phyloP scores from a whole-genome alignment of 2,329 filamentous ascomycete species.

The Cadophora sp. region DNA sequence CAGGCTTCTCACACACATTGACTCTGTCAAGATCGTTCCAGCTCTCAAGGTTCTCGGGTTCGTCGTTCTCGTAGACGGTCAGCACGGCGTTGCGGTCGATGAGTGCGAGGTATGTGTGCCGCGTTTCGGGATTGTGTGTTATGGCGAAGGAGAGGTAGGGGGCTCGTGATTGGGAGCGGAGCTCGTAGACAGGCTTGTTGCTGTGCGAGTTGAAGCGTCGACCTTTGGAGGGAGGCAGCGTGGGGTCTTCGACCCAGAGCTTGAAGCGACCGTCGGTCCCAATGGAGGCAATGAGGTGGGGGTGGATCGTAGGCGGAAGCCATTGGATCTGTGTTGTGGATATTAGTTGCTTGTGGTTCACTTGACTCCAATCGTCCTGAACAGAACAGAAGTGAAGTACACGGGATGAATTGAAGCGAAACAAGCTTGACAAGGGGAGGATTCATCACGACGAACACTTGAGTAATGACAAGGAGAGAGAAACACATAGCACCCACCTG shows the following conservation, averaged over 20 bases:
- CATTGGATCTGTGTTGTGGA: conserved; percentile 78
- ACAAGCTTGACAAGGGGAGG: neutral
- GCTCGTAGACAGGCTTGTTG: conserved; percentile 62
- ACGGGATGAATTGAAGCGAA: neutral
- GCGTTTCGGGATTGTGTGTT: conserved; percentile 78
- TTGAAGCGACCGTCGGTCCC: conserved; percentile 90
- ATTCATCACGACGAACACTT: too few relatives aligned
- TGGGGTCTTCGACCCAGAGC: conserved; percentile 90
- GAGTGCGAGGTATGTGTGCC: conserved; percentile 84
- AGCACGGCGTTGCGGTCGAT: conserved; percentile 84
- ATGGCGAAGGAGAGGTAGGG: conserved; percentile 83
- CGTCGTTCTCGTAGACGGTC: conserved; percentile 83
- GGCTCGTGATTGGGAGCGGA: conserved; percentile 37
- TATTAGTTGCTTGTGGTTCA: too few relatives aligned
- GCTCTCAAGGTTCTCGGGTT: conserved; percentile 79
- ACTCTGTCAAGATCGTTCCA: conserved; percentile 81
- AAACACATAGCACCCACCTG: conserved; percentile 80
- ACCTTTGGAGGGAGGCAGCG: conserved; percentile 74
- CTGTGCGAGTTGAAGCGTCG: conserved; percentile 78
- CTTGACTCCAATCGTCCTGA: neutral
- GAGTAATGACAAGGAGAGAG: conserved; percentile 29
- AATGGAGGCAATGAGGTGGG: conserved; percentile 83
- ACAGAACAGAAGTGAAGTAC: neutral
- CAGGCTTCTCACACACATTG: conserved; percentile 72
- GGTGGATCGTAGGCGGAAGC: conserved; percentile 89